A percentile compares a stretch with the other conserved stretches of the same genome.
These are phyloP conservation scores for Hyphodiscus sp. DNA, from an alignment of 2,329 filamentous ascomycete species.

Conservation along the genomic window DNA sequence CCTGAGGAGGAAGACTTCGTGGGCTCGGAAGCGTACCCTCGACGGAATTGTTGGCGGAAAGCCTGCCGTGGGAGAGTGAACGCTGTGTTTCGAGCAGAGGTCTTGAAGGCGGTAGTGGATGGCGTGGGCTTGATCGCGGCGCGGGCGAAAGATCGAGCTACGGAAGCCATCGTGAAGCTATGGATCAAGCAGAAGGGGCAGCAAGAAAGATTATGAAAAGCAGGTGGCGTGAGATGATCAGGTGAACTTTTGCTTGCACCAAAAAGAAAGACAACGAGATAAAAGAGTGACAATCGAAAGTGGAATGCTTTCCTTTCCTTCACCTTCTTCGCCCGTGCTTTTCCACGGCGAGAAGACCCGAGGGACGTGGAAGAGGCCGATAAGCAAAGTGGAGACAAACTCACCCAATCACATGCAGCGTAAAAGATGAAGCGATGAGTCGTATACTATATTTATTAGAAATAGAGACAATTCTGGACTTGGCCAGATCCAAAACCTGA, in stretches of 20 bases:
- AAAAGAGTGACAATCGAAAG: background rate
- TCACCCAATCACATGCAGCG: background rate
- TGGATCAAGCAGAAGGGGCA: background rate
- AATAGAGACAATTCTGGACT: background rate
- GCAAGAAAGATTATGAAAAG: background rate
- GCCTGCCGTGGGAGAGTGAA: slow-evolving; percentile 57
- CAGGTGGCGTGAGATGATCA: background rate
- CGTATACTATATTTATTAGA: background rate
- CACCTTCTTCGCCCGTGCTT: background rate
- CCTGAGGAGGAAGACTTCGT: slow-evolving; percentile 46
- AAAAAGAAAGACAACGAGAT: background rate
- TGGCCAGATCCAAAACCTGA: background rate
- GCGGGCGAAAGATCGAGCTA: slow-evolving; percentile 33
- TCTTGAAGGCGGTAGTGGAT: slow-evolving; percentile 47
- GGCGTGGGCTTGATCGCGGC: slow-evolving; percentile 29
- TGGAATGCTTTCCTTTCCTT: background rate
- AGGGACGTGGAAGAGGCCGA: background rate
- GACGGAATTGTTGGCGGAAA: slow-evolving; percentile 68
- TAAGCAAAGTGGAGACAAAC: background rate
- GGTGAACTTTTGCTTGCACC: background rate
- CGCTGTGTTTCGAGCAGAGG: slow-evolving; percentile 48
- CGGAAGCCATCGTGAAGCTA: slow-evolving; percentile 31
- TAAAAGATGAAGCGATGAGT: background rate
- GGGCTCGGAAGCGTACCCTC: slow-evolving; percentile 74
- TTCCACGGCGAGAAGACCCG: background rate